These are phyloP conservation scores for Decorospora gaudefroyi DNA, from an alignment of 2,329 filamentous ascomycete species.

Conservation along the genomic window DNA sequence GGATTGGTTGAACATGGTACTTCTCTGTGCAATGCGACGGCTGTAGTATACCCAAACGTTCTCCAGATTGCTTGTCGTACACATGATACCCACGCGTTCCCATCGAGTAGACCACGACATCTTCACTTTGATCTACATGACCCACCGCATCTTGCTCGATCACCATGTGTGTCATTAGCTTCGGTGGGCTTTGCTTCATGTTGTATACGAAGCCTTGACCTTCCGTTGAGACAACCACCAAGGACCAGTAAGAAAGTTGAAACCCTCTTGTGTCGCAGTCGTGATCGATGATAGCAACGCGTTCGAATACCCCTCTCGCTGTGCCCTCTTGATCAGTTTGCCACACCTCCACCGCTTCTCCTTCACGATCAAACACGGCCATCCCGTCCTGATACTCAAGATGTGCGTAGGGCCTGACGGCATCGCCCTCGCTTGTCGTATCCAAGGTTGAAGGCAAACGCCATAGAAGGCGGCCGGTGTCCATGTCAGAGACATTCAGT, in stretches of 20 bases:
- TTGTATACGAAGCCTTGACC: conserved; percentile 13
- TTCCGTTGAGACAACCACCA: conserved; percentile 9
- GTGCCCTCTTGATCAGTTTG: conserved; percentile 5
- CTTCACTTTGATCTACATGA: conserved; percentile 13
- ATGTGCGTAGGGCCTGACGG: conserved; percentile 10
- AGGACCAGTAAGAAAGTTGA: conserved; percentile 12
- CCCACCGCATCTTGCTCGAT: conserved; percentile 12
- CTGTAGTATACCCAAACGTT: conserved; percentile 4
- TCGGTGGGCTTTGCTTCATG: conserved; percentile 12
- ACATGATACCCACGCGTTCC: conserved; percentile 11
- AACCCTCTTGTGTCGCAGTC: conserved; percentile 13
- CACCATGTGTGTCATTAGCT: conserved; percentile 2
- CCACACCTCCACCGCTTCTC: conserved; percentile 9
- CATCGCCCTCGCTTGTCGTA: conserved; percentile 2
- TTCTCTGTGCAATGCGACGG: conserved; percentile 9
- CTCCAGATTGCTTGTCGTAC: conserved; percentile 9
- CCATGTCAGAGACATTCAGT: conserved; percentile 10
- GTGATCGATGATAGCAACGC: conserved; percentile 5
- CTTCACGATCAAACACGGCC: conserved; percentile 10
- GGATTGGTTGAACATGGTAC: conserved; percentile 3
- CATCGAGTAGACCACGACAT: conserved; percentile 11
- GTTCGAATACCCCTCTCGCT: conserved; percentile 8
- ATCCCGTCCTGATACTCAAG: conserved; percentile 13
- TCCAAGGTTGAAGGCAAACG: conserved; percentile 5
- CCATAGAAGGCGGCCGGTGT: conserved; percentile 5